These are phyloP conservation scores for Ceratocystis harringtonii DNA, from an alignment of 2,329 filamentous ascomycete species.

Conservation along the genomic window DNA sequence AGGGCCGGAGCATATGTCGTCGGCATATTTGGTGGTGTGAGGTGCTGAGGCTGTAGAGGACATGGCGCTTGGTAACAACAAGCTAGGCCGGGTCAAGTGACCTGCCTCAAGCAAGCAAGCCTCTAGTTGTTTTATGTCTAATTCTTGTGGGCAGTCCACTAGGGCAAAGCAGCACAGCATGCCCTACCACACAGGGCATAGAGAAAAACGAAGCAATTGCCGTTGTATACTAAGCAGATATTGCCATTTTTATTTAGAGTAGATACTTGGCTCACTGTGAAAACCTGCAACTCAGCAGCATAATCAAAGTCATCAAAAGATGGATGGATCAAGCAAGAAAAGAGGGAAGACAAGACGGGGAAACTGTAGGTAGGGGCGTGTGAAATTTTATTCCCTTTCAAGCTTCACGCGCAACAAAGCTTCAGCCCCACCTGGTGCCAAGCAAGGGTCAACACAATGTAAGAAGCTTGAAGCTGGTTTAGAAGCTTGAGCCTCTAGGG, in stretches of 20 bases:
- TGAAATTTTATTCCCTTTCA: not conserved
- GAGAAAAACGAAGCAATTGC: not conserved
- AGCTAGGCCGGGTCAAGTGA: not conserved
- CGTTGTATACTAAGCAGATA: not conserved
- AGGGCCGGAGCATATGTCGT: not conserved
- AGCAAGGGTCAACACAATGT: constrained; percentile 1
- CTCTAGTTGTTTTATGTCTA: not conserved
- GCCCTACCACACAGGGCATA: not conserved
- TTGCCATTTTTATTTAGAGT: not conserved
- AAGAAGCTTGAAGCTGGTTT: not conserved
- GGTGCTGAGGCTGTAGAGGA: not conserved
- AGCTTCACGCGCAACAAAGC: not conserved
- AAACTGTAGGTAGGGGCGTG: not conserved
- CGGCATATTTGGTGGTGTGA: not conserved
- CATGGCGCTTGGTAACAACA: not conserved
- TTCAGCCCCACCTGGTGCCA: constrained; percentile 1
- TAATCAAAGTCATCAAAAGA: not conserved
- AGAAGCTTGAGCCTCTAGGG: not conserved
- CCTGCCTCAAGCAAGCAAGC: not conserved
- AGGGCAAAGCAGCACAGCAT: not conserved
- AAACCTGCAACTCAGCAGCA: not conserved
- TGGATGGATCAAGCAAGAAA: not conserved
- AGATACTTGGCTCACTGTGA: not conserved
- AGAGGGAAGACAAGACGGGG: not conserved
- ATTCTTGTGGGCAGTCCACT: not conserved